Base-by-base conservation (phyloP, 306 rosid species). In the Comarum palustre region DNA sequence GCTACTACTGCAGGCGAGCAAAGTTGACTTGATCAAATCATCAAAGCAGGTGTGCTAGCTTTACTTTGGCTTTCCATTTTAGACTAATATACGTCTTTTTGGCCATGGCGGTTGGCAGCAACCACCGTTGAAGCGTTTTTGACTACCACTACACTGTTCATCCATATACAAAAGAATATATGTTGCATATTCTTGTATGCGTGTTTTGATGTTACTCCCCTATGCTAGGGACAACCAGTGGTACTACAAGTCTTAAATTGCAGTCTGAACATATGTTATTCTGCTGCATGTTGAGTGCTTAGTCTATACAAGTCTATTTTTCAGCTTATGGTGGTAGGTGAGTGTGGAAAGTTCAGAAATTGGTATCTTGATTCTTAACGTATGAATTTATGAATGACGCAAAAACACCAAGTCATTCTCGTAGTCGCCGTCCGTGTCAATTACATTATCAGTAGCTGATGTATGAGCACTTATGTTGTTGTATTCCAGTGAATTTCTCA, bases 21-120 rank as follows among this genome's bases (percentile, higher is more conserved):
- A 58, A 58, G 76, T 72, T 72, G 76, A 72, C 76, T 58, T 3
- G 43, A 58, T 42, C 57, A 59, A 72, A 34, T 17, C 67, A 62
- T 34, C 67, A 62, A 58, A 29, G 12, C 6, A 13, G 76, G 22
- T 27, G 67, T 62, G 45, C 46, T 61, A 31, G 19, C 67, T 62
- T 62, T 62, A 7, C 8, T 34, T 34, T 36, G 29, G 43, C 31
- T 17, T 58, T 6, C 45, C 68, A 72, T 5, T 42, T 27, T 27
- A 6, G 31, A 58, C 76, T 48, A 15, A 24, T 59, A 15, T 14
- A 62, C 34, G 4, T 19, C 45, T 62, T 54, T 39, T 45, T 41
- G 75, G 45, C 32, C 36, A 19, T 59, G n/a, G 10, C 10, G 32
- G 31, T 29, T 29, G 31, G 31, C 2, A 29, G 67, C 57, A 58